phyloP scores from a whole-genome alignment of 208 protist genomes.

The Vickermania spadyakhi region DNA sequence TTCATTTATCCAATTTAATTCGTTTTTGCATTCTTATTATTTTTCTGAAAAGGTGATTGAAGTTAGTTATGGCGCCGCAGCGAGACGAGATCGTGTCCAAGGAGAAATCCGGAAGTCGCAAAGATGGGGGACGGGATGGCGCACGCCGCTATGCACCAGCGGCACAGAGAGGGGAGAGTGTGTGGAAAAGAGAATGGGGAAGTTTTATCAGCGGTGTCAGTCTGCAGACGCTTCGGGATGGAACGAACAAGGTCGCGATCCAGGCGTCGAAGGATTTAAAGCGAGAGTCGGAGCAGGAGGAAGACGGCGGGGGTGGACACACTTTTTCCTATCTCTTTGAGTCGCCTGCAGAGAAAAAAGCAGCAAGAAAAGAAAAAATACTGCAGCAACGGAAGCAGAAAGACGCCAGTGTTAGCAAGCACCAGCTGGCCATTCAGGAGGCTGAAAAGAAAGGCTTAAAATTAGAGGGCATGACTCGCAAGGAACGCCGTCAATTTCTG shows the following conservation, averaged over 20 bases:
- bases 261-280: conserved; percentile 48
- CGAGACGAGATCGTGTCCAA: neutral
- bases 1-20: conserved; percentile 4
- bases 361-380: conserved; percentile 34
- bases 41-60: conserved; percentile 8
- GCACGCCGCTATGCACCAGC: conserved; percentile 59
- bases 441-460: conserved; percentile 54
- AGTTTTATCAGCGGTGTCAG: conserved; percentile 80
- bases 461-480: conserved; percentile 79
- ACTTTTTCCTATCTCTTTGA: conserved; percentile 78
- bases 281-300: conserved; percentile 17
- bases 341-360: conserved; percentile 64
- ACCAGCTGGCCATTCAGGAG: conserved; percentile 51
- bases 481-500: conserved; percentile 62
- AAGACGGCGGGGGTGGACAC: conserved; percentile 5
- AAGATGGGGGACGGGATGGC: conserved; percentile 4
- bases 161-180: conserved; percentile 73
- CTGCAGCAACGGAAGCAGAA: conserved; percentile 7
- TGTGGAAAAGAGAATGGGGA: conserved; percentile 76
- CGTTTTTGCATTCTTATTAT: conserved; percentile 8
- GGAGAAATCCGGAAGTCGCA: neutral
- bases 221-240: conserved; percentile 63
- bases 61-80: conserved; percentile 7
- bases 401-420: conserved; percentile 41
- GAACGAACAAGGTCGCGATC: conserved; percentile 39